Evolutionary conservation across 495 filamentous ascomycete species (phyloP), one percentile per base, ranked within the genome.

Genomic region (Cudoniella acicularis): DNA sequence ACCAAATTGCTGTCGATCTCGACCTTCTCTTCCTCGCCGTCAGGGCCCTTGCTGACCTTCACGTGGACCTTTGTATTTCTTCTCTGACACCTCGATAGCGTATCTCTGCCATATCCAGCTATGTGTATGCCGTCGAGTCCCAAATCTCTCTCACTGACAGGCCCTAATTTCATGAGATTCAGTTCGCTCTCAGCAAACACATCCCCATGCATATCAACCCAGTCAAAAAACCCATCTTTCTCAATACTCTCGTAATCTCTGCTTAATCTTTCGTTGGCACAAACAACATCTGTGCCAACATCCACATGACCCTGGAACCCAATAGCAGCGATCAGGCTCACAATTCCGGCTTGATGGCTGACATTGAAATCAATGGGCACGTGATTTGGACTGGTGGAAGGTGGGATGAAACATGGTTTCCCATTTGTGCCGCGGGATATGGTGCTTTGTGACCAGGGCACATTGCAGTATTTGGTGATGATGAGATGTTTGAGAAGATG

Each of bases 321-420:
- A 24, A 66, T 63, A 10, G 74, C 69, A 21, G 75, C 76, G n/a
- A 77, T 72, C 2, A 90, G 66, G 3, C 81, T 79, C 10, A 93
- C 90, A 10, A 96, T 71, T 0, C 89, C 89, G 13, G 87, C 88
- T 69, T 96, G 92, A 67, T 96, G 92, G 53, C 83, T 88, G 54
- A 96, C 88, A 68, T 96, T 96, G 80, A 96, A 96, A 55, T 88
- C 81, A 17, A 93, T 76, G 46, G 67, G 85, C 52, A 73, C 72
- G 65, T 59, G 18, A 4, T 27, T 40, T 18, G 40, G 10, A 18
- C 20, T 27, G 4, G 16, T 20, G 16, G 2, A 11, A 10, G 1
- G 1, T 6, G 57, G 53, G 8, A 47, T 42, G 49, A 76, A 86
- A 64, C 78, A 86, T 8, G 91, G 91, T 60, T 86, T 96, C 64